Evolutionary conservation across 192 early-diverging fungal genomes (phyloP), one percentile per base, ranked within the genome.

Genomic region (Backusella luteola): DNA sequence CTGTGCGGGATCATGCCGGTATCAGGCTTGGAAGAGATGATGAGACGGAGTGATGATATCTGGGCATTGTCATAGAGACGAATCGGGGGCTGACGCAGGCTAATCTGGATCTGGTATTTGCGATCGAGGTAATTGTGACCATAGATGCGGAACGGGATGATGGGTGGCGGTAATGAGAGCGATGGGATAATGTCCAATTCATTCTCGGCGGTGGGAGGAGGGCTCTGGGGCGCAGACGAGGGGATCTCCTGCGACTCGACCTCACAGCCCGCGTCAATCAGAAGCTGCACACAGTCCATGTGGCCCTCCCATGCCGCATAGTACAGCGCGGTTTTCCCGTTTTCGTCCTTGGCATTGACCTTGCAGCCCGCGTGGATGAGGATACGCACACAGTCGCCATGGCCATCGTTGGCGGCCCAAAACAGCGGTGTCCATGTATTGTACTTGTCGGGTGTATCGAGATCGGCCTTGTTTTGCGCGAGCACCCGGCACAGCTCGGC

Each of bases 391-490:
- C 94, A 95, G 12, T 92, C 91, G 5, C 86, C 77, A 76, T 98
- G 91, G 2, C 98, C 98, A 73, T 99, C 97, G 69, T 90, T 91
- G 14, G 94, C 94, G 0, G 96, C 94, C 83, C 95, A 98, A 72
- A 99, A 99, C n/a, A 98, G 80, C 0, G 98, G 96, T 6, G 96
- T 93, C 98, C 98, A 99, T 17, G 93, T 91, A 76, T 95, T 93
- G 84, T 98, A 96, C 80, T 92, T 92, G 80, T 99, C 98, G 3
- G 85, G 80, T 21, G 88, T 85, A 56, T 99, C 91, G n/a, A 95
- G 85, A 19, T 94, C 89, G 9, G 89, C 89, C 3, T 88, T 89
- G 36, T 94, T 87, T 5, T 83, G 85, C 34, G 97, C 92, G 29
- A 99, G 81, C 44, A 96, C 83, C 12, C 86, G 83, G 26, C 90